Conservation (phyloP, 805 yeast genomes). For the Candida coquimbonensis region DNA sequence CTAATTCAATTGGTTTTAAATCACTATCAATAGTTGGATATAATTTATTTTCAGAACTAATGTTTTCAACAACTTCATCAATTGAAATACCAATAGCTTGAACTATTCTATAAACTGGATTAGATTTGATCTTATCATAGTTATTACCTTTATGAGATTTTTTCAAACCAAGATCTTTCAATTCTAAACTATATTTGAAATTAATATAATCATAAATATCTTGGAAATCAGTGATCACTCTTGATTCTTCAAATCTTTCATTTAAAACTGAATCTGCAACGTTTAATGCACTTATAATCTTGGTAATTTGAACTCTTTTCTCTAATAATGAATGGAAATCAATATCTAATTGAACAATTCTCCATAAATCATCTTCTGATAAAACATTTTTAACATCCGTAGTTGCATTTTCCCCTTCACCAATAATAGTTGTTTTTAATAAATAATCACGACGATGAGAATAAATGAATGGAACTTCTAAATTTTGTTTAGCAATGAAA, state of each 20-base stretch:
- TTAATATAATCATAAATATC: conserved; percentile 80
- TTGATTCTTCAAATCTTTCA: conserved; percentile 49
- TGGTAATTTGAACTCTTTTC: conserved; percentile 58
- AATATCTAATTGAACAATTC: conserved; percentile 76
- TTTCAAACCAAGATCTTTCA: conserved; percentile 28
- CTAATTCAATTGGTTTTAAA: conserved; percentile 52
- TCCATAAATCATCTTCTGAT: conserved; percentile 86
- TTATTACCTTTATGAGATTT: conserved; percentile 40
- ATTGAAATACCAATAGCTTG: conserved; percentile 72
- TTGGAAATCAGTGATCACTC: conserved; percentile 71
- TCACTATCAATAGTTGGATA: conserved; percentile 66
- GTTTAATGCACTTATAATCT: conserved; percentile 46
- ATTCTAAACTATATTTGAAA: conserved; percentile 50
- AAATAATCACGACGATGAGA: conserved; percentile 90
- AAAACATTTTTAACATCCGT: conserved; percentile 38
- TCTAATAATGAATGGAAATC: conserved; percentile 82
- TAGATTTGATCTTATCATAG: conserved; percentile 60
- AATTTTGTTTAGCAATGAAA: conserved; percentile 66
- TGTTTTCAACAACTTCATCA: conserved; percentile 75
- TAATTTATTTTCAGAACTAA: conserved; percentile 57
- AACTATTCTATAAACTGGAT: conserved; percentile 59
- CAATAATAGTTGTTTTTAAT: conserved; percentile 45
- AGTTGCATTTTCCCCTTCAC: conserved; percentile 36
- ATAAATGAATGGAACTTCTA: conserved; percentile 94
- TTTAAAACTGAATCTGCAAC: conserved; percentile 48